phyloP scores from a whole-genome alignment of 352 stramenopile species.

The Phytopythium montanum region DNA sequence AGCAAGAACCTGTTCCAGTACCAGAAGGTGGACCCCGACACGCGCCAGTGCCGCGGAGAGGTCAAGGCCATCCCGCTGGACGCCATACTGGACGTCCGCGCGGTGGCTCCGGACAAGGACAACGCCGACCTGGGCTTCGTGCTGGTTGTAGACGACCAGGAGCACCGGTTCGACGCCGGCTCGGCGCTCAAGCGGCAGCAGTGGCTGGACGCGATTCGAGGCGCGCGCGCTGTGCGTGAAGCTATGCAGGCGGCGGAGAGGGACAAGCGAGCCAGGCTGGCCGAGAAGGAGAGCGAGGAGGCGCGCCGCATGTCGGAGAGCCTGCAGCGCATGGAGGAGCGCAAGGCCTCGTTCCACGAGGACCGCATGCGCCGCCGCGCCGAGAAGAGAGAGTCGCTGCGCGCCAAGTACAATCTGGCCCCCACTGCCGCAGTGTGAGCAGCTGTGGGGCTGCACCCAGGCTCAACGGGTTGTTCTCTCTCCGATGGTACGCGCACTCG shows the following conservation, averaged over 20 bases:
- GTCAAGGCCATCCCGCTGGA: conserved; percentile 71
- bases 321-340: conserved; percentile 47
- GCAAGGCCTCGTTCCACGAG: conserved; percentile 64
- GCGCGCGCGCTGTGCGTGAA: conserved; percentile 39
- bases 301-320: conserved; percentile 49
- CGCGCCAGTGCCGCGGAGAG: conserved; percentile 32
- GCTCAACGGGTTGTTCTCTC: neutral
- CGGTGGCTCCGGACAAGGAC: conserved; percentile 42
- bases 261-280: conserved; percentile 49
- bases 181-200: conserved; percentile 43
- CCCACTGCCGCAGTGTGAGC: conserved; percentile 15
- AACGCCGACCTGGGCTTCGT: conserved; percentile 51
- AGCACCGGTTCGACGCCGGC: conserved; percentile 57
- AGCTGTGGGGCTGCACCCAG: neutral
- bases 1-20: conserved; percentile 71
- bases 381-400: conserved; percentile 59
- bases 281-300: conserved; percentile 59
- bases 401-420: conserved; percentile 66
- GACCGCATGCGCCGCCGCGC: conserved; percentile 53
- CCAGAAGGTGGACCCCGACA: conserved; percentile 57
- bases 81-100: conserved; percentile 47
- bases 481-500: neutral
- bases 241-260: conserved; percentile 39
- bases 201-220: conserved; percentile 56
- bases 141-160: conserved; percentile 37